Evolutionary conservation across 306 rosid species (phyloP).

Genomic region (Purshia tridentata): DNA sequence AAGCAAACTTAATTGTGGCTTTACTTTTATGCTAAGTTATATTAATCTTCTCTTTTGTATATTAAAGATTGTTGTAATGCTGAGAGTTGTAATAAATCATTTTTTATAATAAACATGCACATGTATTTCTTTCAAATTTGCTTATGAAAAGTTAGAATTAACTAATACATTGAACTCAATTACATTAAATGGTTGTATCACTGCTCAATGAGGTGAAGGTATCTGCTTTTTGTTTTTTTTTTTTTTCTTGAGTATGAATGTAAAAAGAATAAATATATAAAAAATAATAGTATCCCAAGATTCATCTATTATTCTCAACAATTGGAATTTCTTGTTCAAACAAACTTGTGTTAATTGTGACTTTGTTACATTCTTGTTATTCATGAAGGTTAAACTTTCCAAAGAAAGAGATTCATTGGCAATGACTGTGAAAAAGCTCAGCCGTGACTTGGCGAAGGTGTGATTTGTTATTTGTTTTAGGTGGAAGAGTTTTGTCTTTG

Average conservation of each 20-base stretch:
- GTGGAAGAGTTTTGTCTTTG: background rate
- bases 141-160: background rate
- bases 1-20: background rate
- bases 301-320: background rate
- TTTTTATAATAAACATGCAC: background rate
- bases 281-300: background rate
- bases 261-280: background rate
- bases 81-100: background rate
- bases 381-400: slow-evolving; percentile 57
- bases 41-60: background rate
- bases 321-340: slow-evolving; percentile 11
- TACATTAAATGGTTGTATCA: background rate
- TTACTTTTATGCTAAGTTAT: background rate
- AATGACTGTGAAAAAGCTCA: slow-evolving; percentile 63
- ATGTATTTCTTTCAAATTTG: background rate
- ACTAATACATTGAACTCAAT: background rate
- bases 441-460: slow-evolving; percentile 89
- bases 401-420: slow-evolving; percentile 76
- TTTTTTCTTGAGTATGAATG: background rate
- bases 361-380: slow-evolving; percentile 11
- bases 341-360: slow-evolving; percentile 4
- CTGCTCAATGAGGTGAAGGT: background rate
- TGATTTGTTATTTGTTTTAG: background rate
- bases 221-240: background rate
- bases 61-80: background rate